Percentiles rank a stretch among this genome's conserved stretches.
phyloP scores from a whole-genome alignment of 2,329 filamentous ascomycete species.

The Ophiocordyceps camponoti-floridani region DNA sequence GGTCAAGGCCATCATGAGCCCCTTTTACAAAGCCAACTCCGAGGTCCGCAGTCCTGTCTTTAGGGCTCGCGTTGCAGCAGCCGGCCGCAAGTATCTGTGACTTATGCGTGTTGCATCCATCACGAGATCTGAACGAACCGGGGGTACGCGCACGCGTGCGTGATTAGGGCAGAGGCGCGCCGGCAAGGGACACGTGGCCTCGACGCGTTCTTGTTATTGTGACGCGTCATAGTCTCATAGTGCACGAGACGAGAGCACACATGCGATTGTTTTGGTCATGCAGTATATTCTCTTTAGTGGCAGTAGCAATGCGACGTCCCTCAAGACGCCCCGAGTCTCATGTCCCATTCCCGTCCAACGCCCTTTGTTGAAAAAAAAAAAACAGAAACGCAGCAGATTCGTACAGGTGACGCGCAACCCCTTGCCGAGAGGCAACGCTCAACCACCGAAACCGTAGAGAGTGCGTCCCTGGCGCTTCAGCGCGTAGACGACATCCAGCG shows the following conservation, averaged over 20 bases:
- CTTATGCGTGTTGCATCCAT: too few relatives aligned
- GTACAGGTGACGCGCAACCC: not conserved
- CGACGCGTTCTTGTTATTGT: too few relatives aligned
- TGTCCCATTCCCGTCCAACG: constrained; percentile 13
- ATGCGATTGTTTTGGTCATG: constrained; percentile 1
- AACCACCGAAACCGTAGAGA: constrained; percentile 83
- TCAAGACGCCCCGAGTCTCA: constrained; percentile 14
- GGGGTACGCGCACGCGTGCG: too few relatives aligned
- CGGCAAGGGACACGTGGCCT: too few relatives aligned
- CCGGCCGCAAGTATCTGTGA: constrained; percentile 80
- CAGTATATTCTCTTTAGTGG: constrained; percentile 5
- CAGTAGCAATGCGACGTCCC: constrained; percentile 8
- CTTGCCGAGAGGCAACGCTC: constrained; percentile 17
- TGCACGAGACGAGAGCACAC: not conserved
- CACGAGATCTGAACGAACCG: too few relatives aligned
- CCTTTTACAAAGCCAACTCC: constrained; percentile 78
- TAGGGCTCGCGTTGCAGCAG: constrained; percentile 60
- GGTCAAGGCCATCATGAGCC: constrained; percentile 94
- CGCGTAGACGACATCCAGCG: constrained; percentile 49
- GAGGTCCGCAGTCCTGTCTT: constrained; percentile 80
- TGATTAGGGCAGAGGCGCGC: too few relatives aligned
- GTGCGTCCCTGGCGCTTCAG: constrained; percentile 56
- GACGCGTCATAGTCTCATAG: not conserved
- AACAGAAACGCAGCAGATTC: not conserved
- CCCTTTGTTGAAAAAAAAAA: constrained; percentile 5